Percentiles rank a stretch among this genome's conserved stretches.
These are phyloP conservation scores for Linum tenue DNA, from an alignment of 345 rosid genomes.

Conservation along the genomic window DNA sequence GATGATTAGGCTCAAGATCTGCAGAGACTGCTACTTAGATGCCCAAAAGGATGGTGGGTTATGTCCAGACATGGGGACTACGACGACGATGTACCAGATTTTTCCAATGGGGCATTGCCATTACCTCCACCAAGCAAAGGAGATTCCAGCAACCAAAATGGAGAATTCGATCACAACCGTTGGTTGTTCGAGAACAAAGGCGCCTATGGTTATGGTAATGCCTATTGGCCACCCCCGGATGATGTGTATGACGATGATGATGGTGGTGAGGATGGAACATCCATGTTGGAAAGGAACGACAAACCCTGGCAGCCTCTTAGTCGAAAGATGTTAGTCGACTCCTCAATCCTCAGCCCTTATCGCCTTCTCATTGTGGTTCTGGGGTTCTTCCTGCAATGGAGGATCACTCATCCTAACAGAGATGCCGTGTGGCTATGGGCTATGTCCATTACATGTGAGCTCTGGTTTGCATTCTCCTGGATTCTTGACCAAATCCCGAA, in stretches of 20 bases:
- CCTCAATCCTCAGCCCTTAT: slow-evolving; percentile 70
- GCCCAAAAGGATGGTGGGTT: slow-evolving; percentile 71
- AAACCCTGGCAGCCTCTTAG: slow-evolving; percentile 93
- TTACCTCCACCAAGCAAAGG: slow-evolving; percentile 48
- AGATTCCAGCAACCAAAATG: slow-evolving; percentile 48
- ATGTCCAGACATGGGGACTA: slow-evolving; percentile 65
- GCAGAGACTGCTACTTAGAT: slow-evolving; percentile 85
- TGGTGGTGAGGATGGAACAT: slow-evolving; percentile 37
- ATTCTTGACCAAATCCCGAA: slow-evolving; percentile 86
- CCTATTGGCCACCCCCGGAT: slow-evolving; percentile 60
- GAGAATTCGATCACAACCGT: slow-evolving; percentile 77
- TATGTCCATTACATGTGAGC: slow-evolving; percentile 71
- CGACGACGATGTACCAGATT: slow-evolving; percentile 57
- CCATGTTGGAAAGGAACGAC: slow-evolving; percentile 51
- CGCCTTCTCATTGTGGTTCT: slow-evolving; percentile 67
- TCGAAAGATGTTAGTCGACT: slow-evolving; percentile 45
- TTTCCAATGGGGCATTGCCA: slow-evolving; percentile 51
- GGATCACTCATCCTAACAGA: slow-evolving; percentile 61
- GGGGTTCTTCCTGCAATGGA: slow-evolving; percentile 73
- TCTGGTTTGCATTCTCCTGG: slow-evolving; percentile 97
- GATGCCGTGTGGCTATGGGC: slow-evolving; percentile 89
- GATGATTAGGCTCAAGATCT: slow-evolving; percentile 63
- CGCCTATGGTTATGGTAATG: slow-evolving; percentile 82
- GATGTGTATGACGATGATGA: slow-evolving; percentile 50
- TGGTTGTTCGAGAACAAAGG: slow-evolving; percentile 89